These are phyloP conservation scores for Populus deltoides DNA, from an alignment of 345 rosid species.

Conservation along the genomic window DNA sequence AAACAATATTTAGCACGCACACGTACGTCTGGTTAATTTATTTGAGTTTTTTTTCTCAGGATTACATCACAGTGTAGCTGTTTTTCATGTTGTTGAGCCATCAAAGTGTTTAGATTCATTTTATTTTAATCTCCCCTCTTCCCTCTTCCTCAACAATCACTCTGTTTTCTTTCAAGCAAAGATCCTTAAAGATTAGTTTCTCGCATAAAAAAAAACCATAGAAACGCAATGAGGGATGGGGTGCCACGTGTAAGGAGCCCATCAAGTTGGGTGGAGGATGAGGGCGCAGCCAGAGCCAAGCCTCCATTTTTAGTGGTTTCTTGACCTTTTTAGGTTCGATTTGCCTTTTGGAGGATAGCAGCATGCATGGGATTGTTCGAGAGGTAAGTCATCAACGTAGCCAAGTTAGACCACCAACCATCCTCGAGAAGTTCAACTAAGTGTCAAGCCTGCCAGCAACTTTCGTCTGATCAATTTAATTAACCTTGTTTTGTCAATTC, in stretches of 20 bases:
- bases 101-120: too few species aligned
- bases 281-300: neutral
- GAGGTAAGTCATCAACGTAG: neutral
- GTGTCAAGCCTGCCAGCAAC: neutral
- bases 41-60: too few species aligned
- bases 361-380: neutral
- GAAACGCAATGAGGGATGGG: neutral
- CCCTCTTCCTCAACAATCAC: too few species aligned
- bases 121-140: too few species aligned
- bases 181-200: too few species aligned
- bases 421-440: neutral
- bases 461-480: neutral
- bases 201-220: too few species aligned
- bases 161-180: too few species aligned
- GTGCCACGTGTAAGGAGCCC: neutral
- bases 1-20: too few species aligned
- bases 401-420: slow-evolving; percentile 1
- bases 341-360: neutral
- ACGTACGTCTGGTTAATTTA: too few species aligned
- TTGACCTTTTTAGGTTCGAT: neutral
- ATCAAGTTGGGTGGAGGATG: neutral
- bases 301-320: neutral
- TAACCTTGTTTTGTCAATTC: too few species aligned
- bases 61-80: too few species aligned
- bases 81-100: too few species aligned